Evolutionary conservation across 179 eudicot genomes (phyloP), one percentile per base, ranked within the genome.

Genomic region (Gypsophila paniculata): DNA sequence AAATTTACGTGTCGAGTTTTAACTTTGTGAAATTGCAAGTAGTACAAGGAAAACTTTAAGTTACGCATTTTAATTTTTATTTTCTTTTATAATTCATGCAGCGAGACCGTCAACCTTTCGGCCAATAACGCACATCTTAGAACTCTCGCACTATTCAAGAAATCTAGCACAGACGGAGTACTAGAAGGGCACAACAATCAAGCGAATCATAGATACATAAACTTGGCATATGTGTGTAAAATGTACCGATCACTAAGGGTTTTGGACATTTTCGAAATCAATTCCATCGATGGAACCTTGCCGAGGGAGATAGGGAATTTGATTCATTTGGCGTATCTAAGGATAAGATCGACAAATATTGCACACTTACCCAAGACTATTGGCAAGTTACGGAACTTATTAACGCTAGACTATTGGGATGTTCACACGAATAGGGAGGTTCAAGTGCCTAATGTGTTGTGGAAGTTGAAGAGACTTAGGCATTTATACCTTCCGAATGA

Each of bases 311-410:
- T 88, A 61, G 78, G 80, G 25, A 55, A 18, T 29, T 68, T 85
- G 46, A 82, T 87, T 71, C 86, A 82, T 74, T 68, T 89, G 49
- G 76, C 89, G 71, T 82, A 87, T 69, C 76, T 87, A 26, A 79
- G 85, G 62, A 59, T 87, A 63, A 76, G 79, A 55, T 69, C 66
- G 9, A 84, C 91, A 5, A 84, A 71, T 75, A 78, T 87, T 38
- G 36, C 22, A 64, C 44, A 66, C 49, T 79, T 89, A 54, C 89
- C 91, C 11, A 78, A 68, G 71, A 78, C 91, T 6, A 75, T 89
- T 17, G 86, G 82, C 17, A 84, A 79, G 58, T 76, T 87, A 57
- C 71, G 66, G 32, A 87, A 82, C 68, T 77, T 89, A 19, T 77
- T 82, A 10, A 78, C 82, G 39, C 49, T 82, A 8, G 85, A 82